phyloP scores from a whole-genome alignment of 306 rosid species.

The Rubus idaeus region DNA sequence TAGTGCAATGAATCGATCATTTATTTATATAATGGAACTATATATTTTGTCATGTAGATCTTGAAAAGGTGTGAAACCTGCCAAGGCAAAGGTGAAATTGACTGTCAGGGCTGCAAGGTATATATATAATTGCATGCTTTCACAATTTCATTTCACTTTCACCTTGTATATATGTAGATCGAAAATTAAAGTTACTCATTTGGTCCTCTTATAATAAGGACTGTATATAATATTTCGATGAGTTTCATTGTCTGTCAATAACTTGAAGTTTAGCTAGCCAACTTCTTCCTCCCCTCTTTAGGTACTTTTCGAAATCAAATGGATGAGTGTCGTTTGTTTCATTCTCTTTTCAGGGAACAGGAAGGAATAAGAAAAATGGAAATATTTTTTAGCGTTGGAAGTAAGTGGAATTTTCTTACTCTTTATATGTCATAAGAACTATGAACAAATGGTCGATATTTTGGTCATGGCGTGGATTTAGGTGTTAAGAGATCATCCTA shows the following conservation, averaged over 20 bases:
- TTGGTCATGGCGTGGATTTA: not conserved
- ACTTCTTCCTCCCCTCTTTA: not conserved
- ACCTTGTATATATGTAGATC: too few species aligned
- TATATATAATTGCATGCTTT: not conserved
- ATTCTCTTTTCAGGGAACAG: conserved; percentile 52
- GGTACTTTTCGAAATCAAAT: not conserved
- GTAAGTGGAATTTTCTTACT: conserved; percentile 38
- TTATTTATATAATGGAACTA: not conserved
- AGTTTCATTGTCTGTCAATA: not conserved
- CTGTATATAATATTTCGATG: too few species aligned
- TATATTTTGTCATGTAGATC: conserved; percentile 29
- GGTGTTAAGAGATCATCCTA: conserved; percentile 57
- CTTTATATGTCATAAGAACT: not conserved
- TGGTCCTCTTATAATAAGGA: too few species aligned
- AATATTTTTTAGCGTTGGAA: conserved; percentile 94
- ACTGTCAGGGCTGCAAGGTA: conserved; percentile 89
- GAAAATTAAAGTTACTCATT: not conserved
- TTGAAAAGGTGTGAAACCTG: conserved; percentile 55
- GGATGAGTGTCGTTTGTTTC: not conserved
- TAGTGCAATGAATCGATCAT: not conserved
- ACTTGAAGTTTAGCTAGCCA: not conserved
- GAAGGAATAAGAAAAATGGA: conserved; percentile 83
- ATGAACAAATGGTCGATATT: not conserved
- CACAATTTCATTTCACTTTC: not conserved
- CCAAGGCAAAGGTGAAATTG: conserved; percentile 69